Conservation (phyloP, 225 moss, liverwort and hornwort species). For the Bryoerythrophyllum caledonicum region DNA sequence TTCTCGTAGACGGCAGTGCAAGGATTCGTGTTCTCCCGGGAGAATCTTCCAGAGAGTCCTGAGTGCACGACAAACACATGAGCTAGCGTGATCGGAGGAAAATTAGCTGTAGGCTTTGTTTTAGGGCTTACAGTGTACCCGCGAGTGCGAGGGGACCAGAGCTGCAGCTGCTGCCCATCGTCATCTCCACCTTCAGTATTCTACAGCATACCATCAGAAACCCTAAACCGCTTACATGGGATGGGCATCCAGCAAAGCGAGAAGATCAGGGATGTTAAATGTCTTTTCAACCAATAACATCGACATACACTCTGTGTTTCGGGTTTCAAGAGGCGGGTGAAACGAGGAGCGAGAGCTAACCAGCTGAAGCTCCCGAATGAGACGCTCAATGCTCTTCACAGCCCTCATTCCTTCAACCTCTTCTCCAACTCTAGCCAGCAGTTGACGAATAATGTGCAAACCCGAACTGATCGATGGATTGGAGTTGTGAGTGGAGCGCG, state of each 20-base stretch:
- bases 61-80: neutral
- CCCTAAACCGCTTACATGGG: neutral
- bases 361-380: conserved; percentile 53
- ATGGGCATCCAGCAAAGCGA: neutral
- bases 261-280: fast-evolving
- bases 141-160: conserved; percentile 30
- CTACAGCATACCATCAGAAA: conserved; percentile 31
- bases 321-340: neutral
- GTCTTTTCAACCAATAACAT: fast-evolving
- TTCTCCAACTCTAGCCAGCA: neutral
- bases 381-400: conserved; percentile 47
- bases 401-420: conserved; percentile 24
- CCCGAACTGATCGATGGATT: no score
- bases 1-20: conserved; percentile 30
- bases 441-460: neutral
- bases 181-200: conserved; percentile 20
- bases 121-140: conserved; percentile 22
- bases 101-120: neutral
- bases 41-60: conserved; percentile 26
- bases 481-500: neutral
- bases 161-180: conserved; percentile 27
- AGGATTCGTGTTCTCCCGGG: neutral
- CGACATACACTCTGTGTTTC: fast-evolving
- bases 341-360: neutral
- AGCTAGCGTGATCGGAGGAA: neutral